These are phyloP conservation scores for Leishmania gerbilli DNA, from an alignment of 208 protist genomes.

Conservation along the genomic window DNA sequence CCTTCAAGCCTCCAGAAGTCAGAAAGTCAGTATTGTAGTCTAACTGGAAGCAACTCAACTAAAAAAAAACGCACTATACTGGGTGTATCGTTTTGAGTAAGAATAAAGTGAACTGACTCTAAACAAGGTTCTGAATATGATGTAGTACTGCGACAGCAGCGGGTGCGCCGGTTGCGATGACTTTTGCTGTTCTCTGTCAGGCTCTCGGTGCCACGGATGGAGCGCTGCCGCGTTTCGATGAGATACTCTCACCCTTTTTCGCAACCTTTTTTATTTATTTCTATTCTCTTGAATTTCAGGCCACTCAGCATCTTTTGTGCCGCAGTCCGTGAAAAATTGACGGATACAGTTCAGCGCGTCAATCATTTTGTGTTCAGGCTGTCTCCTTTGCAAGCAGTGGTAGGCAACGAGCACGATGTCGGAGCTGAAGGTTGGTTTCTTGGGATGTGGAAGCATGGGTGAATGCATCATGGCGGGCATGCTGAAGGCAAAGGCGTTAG, in stretches of 20 bases:
- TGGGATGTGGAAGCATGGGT: constrained; percentile 95
- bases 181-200: not conserved
- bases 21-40: not conserved
- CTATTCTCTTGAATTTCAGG: not conserved
- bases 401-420: not conserved
- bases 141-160: not conserved
- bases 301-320: not conserved
- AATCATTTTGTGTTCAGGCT: not conserved
- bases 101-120: not conserved
- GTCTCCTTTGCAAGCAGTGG: not conserved
- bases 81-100: not conserved
- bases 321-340: too few relatives aligned
- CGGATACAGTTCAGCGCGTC: not conserved
- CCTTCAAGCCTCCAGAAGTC: not conserved
- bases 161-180: too few relatives aligned
- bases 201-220: not conserved
- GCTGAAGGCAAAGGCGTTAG: constrained; percentile 32
- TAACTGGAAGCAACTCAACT: not conserved
- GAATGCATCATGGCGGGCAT: constrained; percentile 87
- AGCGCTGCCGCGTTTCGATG: too few relatives aligned
- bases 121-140: not conserved
- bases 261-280: too few relatives aligned
- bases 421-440: constrained; percentile 77
- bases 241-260: too few relatives aligned
- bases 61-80: not conserved